Evolutionary conservation across 1,139 yeast species (phyloP).

Genomic region (Geotrichum reessii): DNA sequence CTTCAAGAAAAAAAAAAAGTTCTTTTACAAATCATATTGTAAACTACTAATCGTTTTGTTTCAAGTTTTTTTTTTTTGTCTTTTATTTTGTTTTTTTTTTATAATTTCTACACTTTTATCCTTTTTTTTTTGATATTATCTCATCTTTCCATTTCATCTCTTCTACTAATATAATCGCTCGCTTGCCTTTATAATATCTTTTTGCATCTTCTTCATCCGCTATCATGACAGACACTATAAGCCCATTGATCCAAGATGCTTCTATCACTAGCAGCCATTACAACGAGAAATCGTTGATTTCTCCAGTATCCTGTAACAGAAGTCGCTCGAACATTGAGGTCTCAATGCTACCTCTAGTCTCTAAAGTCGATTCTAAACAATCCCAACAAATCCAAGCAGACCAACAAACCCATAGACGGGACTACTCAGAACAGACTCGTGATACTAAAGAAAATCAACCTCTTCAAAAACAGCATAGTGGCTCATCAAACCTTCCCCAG

Average conservation of each 20-base stretch:
- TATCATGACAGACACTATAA: background rate
- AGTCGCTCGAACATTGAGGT: background rate
- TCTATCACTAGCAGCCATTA: background rate
- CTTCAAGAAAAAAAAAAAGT: too few species aligned
- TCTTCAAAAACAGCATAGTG: background rate
- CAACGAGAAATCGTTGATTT: background rate
- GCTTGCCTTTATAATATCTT: background rate
- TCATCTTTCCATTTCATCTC: background rate
- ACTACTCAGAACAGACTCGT: background rate
- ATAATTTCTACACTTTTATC: too few species aligned
- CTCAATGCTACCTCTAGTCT: background rate
- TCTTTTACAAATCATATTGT: too few species aligned
- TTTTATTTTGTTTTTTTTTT: too few species aligned
- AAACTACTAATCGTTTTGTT: background rate
- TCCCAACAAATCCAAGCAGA: background rate
- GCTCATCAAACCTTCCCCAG: constrained; percentile 25
- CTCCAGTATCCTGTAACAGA: background rate
- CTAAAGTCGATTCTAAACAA: background rate
- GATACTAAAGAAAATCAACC: background rate
- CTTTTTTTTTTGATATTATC: background rate
- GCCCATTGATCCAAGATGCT: background rate
- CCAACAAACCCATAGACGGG: background rate
- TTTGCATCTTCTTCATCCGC: background rate
- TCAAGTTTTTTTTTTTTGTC: background rate
- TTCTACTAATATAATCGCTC: background rate